Conservation (phyloP, 2,329 filamentous ascomycete genomes). For the Fusarium sp. region DNA sequence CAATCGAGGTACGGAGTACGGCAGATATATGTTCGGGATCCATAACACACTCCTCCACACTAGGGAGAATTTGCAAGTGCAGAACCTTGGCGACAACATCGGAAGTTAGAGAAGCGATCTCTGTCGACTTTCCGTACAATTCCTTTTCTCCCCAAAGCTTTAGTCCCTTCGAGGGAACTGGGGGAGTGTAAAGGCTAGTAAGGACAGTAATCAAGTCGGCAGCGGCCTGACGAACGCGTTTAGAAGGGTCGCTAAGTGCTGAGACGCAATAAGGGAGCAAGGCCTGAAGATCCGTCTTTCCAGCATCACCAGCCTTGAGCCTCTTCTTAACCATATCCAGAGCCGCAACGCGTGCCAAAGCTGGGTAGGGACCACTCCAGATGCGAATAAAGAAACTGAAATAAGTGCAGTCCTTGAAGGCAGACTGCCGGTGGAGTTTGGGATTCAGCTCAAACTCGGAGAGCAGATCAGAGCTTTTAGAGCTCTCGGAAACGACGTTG, state of each 20-base stretch:
- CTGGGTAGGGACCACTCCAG: slow-evolving; percentile 77
- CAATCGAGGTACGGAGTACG: slow-evolving; percentile 60
- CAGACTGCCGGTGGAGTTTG: slow-evolving; percentile 62
- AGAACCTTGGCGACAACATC: slow-evolving; percentile 70
- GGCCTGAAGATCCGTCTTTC: slow-evolving; percentile 74
- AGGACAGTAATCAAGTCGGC: slow-evolving; percentile 71
- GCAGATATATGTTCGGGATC: slow-evolving; percentile 76
- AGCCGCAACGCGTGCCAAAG: slow-evolving; percentile 73
- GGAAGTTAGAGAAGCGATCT: slow-evolving; percentile 65
- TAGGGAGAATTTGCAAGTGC: slow-evolving; percentile 73
- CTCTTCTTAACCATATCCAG: slow-evolving; percentile 69
- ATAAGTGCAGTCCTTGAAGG: slow-evolving; percentile 70
- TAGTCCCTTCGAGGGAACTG: slow-evolving; percentile 51
- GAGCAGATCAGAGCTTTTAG: slow-evolving; percentile 52
- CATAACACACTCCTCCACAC: slow-evolving; percentile 85
- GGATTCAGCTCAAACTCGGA: slow-evolving; percentile 63
- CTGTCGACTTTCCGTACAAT: slow-evolving; percentile 69
- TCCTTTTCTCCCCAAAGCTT: slow-evolving; percentile 66
- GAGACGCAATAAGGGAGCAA: slow-evolving; percentile 83
- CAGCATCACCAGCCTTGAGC: slow-evolving; percentile 61
- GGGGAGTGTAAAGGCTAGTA: slow-evolving; percentile 56
- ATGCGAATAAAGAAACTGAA: slow-evolving; percentile 79
- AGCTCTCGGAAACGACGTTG: slow-evolving; percentile 58
- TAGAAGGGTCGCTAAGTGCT: slow-evolving; percentile 78
- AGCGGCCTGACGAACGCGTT: slow-evolving; percentile 79